A percentile compares a stretch with the other conserved stretches of the same genome.
These are phyloP conservation scores for Circinella minor DNA, from an alignment of 371 early-diverging fungal genomes.

Conservation along the genomic window DNA sequence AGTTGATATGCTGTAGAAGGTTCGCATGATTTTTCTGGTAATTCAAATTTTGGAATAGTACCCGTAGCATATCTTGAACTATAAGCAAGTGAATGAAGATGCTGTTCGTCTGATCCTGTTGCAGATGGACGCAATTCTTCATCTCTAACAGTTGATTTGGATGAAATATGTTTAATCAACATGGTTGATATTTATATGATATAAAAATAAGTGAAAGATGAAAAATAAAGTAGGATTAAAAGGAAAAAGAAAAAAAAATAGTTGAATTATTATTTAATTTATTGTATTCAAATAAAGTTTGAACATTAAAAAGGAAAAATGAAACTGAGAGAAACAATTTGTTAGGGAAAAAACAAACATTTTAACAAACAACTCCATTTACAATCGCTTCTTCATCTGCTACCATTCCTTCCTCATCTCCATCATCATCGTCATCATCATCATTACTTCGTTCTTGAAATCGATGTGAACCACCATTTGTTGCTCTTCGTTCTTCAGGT, in stretches of 20 bases:
- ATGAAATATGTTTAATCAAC: constrained; percentile 15
- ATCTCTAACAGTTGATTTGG: neutral
- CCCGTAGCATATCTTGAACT: constrained; percentile 53
- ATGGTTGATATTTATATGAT: neutral
- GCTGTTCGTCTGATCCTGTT: constrained; percentile 13
- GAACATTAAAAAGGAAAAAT: neutral
- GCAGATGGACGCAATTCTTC: constrained; percentile 1
- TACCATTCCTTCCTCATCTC: constrained; percentile 35
- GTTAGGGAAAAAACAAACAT: too few species aligned
- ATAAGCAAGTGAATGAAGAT: constrained; percentile 46
- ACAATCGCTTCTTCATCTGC: constrained; percentile 22
- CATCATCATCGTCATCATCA: constrained; percentile 31
- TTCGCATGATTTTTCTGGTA: constrained; percentile 48
- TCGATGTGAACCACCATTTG: constrained; percentile 17
- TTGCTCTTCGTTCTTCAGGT: constrained; percentile 15
- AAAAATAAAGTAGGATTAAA: neutral
- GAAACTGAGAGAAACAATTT: too few species aligned
- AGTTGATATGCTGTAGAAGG: constrained; percentile 62
- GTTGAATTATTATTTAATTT: too few species aligned
- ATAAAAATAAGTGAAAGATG: neutral
- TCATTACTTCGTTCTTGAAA: constrained; percentile 30
- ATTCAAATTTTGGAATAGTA: constrained; percentile 49
- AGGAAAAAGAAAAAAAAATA: neutral
- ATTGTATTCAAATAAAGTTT: too few species aligned
- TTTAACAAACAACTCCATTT: neutral